Evolutionary conservation across 1,139 yeast genomes (phyloP).

Genomic region (Yamadazyma sp.): DNA sequence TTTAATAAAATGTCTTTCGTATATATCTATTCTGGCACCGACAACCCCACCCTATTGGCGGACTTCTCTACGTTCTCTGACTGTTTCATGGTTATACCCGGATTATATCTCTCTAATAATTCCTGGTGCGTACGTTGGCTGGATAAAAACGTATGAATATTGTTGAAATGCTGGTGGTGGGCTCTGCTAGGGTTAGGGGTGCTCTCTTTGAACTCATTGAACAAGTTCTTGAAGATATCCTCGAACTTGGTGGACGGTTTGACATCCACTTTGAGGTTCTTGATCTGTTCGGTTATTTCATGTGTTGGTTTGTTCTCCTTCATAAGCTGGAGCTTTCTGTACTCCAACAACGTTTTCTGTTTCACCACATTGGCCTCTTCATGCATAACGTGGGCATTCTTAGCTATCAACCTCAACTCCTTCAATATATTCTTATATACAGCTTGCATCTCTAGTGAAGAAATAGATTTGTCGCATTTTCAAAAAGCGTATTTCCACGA

Average conservation of each 20-base stretch:
- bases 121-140: constrained; percentile 80
- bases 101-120: constrained; percentile 80
- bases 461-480: too few species aligned
- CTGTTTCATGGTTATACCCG: constrained; percentile 76
- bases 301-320: constrained; percentile 37
- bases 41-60: constrained; percentile 82
- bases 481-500: background rate
- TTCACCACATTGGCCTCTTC: constrained; percentile 47
- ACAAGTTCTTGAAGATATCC: constrained; percentile 25
- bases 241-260: constrained; percentile 15
- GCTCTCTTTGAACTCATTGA: constrained; percentile 19
- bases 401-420: constrained; percentile 48
- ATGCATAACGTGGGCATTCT: constrained; percentile 43
- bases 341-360: constrained; percentile 51
- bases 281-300: constrained; percentile 33
- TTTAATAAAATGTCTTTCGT: too few species aligned
- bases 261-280: constrained; percentile 19
- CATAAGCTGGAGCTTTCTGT: constrained; percentile 52
- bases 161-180: constrained; percentile 38
- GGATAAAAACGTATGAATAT: constrained; percentile 55
- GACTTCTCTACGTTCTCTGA: constrained; percentile 75
- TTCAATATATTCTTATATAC: constrained; percentile 26
- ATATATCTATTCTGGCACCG: constrained; percentile 27
- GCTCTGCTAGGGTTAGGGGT: constrained; percentile 15
- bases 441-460: constrained; percentile 6